These are phyloP conservation scores for Paradendryphiella salina DNA, from an alignment of 2,329 filamentous ascomycete species.

Conservation along the genomic window DNA sequence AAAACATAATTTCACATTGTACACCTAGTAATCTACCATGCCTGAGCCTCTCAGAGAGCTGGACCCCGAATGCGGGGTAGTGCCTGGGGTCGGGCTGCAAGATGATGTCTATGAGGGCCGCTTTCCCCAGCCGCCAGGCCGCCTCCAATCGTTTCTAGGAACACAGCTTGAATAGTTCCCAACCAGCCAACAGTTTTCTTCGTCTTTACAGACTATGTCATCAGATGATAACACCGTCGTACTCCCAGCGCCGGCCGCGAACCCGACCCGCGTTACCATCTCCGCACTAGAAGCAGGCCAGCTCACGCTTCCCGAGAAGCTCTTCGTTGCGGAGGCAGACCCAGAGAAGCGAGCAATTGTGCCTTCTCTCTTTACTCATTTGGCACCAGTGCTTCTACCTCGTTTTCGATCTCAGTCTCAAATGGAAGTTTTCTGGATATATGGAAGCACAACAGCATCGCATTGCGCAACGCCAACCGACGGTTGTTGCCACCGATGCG, in stretches of 20 bases:
- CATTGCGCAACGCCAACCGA: constrained; percentile 52
- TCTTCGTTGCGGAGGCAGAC: constrained; percentile 53
- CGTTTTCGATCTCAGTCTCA: constrained; percentile 60
- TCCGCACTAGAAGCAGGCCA: constrained; percentile 42
- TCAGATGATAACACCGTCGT: constrained; percentile 12
- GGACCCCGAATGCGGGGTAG: constrained; percentile 37
- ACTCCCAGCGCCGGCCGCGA: constrained; percentile 26
- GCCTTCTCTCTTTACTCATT: constrained; percentile 58
- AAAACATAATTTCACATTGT: background rate
- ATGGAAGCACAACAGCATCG: constrained; percentile 51
- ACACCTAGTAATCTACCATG: background rate
- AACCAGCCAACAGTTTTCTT: background rate
- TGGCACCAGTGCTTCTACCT: constrained; percentile 50
- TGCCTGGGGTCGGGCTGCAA: constrained; percentile 26
- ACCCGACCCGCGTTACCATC: constrained; percentile 37
- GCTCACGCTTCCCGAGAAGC: constrained; percentile 53
- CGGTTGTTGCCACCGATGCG: constrained; percentile 52
- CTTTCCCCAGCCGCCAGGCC: background rate
- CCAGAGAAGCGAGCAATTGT: constrained; percentile 53
- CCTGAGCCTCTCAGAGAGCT: background rate
- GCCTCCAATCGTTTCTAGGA: too few relatives aligned
- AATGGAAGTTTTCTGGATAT: constrained; percentile 52
- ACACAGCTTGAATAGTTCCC: background rate
- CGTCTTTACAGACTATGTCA: background rate
- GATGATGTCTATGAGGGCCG: constrained; percentile 5